These are phyloP conservation scores for Marasmius fiardii DNA, from an alignment of 1,284 basidiomycete genomes.

Conservation along the genomic window DNA sequence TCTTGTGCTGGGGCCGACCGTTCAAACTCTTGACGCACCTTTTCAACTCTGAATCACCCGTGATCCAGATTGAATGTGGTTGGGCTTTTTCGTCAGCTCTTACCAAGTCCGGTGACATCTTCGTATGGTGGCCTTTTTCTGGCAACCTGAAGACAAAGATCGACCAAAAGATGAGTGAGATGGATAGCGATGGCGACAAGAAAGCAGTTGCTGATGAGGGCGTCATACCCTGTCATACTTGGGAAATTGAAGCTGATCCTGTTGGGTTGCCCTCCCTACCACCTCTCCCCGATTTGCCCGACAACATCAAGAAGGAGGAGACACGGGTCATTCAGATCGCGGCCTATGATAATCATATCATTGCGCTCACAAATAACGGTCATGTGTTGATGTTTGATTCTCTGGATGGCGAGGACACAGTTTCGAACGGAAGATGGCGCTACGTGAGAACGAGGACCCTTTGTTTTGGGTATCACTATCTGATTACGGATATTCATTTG, in stretches of 20 bases:
- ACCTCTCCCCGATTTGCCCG: slow-evolving; percentile 36
- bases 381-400: slow-evolving; percentile 64
- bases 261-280: slow-evolving; percentile 53
- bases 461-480: background rate
- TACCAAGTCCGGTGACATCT: slow-evolving; percentile 64
- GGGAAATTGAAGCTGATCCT: slow-evolving; percentile 54
- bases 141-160: slow-evolving; percentile 37
- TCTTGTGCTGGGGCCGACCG: slow-evolving; percentile 71
- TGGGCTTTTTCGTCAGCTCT: slow-evolving; percentile 75
- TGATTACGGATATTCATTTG: background rate
- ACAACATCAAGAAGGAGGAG: slow-evolving; percentile 29
- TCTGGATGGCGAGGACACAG: slow-evolving; percentile 36
- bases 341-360: slow-evolving; percentile 59
- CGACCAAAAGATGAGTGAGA: slow-evolving; percentile 36
- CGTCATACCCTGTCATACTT: slow-evolving; percentile 57
- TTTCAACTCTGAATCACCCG: slow-evolving; percentile 45
- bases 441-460: slow-evolving; percentile 53
- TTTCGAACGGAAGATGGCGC: slow-evolving; percentile 55
- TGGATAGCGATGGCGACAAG: slow-evolving; percentile 40
- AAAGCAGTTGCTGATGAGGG: slow-evolving; percentile 32
- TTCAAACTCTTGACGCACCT: slow-evolving; percentile 54
- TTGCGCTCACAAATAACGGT: slow-evolving; percentile 76
- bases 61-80: slow-evolving; percentile 76
- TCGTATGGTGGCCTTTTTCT: slow-evolving; percentile 73
- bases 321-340: slow-evolving; percentile 75